These are phyloP conservation scores for Camellia oleifera DNA, from an alignment of 179 eudicot species.

Conservation along the genomic window DNA sequence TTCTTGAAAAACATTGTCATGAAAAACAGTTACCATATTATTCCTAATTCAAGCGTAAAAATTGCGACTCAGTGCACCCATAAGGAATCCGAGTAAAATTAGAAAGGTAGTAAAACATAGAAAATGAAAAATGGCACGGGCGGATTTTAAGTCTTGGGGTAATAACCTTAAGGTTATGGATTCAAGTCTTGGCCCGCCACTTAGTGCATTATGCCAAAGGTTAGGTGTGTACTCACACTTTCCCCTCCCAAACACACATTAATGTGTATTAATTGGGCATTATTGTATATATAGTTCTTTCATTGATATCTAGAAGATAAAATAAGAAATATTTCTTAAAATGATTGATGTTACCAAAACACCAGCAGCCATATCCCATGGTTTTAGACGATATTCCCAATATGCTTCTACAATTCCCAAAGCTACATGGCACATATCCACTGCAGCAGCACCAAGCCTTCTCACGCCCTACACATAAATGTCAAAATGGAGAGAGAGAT, in stretches of 20 bases:
- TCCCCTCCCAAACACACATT: no score
- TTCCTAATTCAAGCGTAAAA: neutral
- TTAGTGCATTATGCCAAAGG: no score
- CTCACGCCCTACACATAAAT: constrained; percentile 70
- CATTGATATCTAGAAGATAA: constrained; percentile 4
- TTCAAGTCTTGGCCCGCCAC: no score
- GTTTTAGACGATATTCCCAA: constrained; percentile 98
- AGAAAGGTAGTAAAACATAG: neutral
- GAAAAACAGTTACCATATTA: neutral
- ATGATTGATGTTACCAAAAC: constrained; percentile 61
- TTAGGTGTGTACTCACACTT: no score
- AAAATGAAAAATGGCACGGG: neutral
- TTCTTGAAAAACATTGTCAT: neutral
- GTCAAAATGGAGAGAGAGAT: constrained; percentile 1
- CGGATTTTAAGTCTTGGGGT: neutral
- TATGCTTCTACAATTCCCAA: constrained; percentile 89
- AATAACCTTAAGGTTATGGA: no score
- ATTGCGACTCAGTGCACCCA: neutral
- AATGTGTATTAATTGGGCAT: no score
- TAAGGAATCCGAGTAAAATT: neutral
- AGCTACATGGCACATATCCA: constrained; percentile 99
- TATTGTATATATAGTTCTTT: neutral
- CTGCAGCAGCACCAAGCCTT: constrained; percentile 99
- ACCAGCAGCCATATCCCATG: constrained; percentile 99
- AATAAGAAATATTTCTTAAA: neutral